Conservation (phyloP, 2,329 filamentous ascomycete species). For the Penicillium expansum region DNA sequence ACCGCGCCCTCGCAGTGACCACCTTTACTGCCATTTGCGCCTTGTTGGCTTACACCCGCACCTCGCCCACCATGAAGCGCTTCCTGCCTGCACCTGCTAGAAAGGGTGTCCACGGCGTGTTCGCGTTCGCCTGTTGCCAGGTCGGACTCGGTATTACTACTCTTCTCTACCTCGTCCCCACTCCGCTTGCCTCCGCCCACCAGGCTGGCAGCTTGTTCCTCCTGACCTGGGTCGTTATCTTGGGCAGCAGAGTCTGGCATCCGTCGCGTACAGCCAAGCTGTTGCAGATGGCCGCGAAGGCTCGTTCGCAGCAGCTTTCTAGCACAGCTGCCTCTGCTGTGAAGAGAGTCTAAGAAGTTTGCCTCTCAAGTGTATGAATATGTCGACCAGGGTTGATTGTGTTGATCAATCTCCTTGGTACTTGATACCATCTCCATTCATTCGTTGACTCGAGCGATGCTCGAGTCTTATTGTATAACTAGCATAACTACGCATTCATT, state of each 20-base stretch:
- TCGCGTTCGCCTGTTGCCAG: constrained; percentile 80
- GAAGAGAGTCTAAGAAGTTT: constrained; percentile 15
- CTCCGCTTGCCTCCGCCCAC: constrained; percentile 81
- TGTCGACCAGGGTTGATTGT: constrained; percentile 7
- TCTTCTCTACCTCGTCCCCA: constrained; percentile 89
- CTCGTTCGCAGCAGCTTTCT: constrained; percentile 29
- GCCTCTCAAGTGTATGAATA: constrained; percentile 16
- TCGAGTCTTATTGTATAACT: constrained; percentile 22
- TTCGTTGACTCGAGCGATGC: constrained; percentile 1
- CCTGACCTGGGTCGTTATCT: constrained; percentile 74
- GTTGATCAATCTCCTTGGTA: constrained; percentile 2
- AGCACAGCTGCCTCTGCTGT: constrained; percentile 24
- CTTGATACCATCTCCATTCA: constrained; percentile 30
- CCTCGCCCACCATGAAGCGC: constrained; percentile 61
- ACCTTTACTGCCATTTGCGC: constrained; percentile 79
- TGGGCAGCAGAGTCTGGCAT: constrained; percentile 74
- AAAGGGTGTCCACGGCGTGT: constrained; percentile 72
- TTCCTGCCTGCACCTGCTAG: constrained; percentile 56
- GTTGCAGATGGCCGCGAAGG: constrained; percentile 49
- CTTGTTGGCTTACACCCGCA: constrained; percentile 77
- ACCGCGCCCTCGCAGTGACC: constrained; percentile 85
- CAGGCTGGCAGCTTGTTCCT: constrained; percentile 87
- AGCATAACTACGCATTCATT: constrained; percentile 1
- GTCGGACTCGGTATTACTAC: constrained; percentile 85
- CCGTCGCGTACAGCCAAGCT: constrained; percentile 63